Percentiles rank a stretch among this genome's conserved stretches.
Conservation (phyloP, 192 early-diverging fungal genomes). For the Backusella sp. region DNA sequence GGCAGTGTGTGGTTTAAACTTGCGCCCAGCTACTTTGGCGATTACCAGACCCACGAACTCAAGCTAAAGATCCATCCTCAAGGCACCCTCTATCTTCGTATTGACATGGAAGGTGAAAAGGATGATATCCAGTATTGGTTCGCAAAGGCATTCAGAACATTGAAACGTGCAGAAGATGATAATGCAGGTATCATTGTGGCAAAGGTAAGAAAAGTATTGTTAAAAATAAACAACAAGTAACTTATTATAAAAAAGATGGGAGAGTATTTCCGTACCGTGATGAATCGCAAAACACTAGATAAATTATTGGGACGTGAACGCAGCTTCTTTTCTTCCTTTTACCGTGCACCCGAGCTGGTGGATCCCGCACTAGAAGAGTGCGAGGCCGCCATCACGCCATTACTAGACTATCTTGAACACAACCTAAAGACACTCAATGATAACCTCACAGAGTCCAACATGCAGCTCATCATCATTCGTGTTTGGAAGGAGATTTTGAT, state of each 20-base stretch:
- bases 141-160: constrained; percentile 68
- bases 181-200: constrained; percentile 70
- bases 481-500: constrained; percentile 76
- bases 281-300: constrained; percentile 61
- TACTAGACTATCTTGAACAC: constrained; percentile 75
- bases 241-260: constrained; percentile 45
- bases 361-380: constrained; percentile 50
- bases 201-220: constrained; percentile 51
- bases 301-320: constrained; percentile 47
- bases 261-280: constrained; percentile 56
- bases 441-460: constrained; percentile 64
- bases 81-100: constrained; percentile 64
- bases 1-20: constrained; percentile 61
- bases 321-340: constrained; percentile 41
- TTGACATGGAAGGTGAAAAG: constrained; percentile 77
- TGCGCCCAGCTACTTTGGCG: constrained; percentile 50
- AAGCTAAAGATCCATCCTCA: constrained; percentile 66
- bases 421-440: constrained; percentile 67
- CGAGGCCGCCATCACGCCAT: constrained; percentile 63
- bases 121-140: constrained; percentile 83
- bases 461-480: constrained; percentile 60
- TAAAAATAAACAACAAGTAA: background rate
- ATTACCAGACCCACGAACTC: constrained; percentile 67
- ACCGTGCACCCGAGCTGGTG: constrained; percentile 25
- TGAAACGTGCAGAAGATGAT: constrained; percentile 69